Evolutionary conservation across 305 asterid species (phyloP).

Genomic region (Striga hermonthica): DNA sequence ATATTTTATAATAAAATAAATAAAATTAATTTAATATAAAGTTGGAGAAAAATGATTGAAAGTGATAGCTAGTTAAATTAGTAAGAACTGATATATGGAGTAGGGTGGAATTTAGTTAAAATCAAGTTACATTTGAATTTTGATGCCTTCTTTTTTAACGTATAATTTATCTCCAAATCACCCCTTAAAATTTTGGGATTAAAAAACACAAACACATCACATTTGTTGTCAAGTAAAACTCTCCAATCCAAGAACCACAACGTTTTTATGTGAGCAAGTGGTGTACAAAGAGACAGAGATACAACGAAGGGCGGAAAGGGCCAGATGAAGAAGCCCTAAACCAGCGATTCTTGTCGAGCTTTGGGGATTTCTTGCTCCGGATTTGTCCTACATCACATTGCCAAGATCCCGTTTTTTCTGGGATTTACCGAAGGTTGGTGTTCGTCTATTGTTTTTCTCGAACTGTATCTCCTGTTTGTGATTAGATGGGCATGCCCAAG

Average conservation of each 20-base stretch:
- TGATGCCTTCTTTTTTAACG: no score
- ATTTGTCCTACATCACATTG: slow-evolving; percentile 33
- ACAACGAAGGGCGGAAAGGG: slow-evolving; percentile 8
- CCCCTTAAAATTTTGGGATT: no score
- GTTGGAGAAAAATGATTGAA: no score
- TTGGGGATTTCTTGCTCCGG: slow-evolving; percentile 23
- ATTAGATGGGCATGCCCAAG: slow-evolving; percentile 17
- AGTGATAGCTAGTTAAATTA: no score
- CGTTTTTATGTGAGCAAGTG: slow-evolving; percentile 2
- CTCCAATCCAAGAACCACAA: neutral
- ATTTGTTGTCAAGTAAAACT: slow-evolving; percentile 4
- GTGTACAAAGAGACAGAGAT: slow-evolving; percentile 1
- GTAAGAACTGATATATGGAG: no score
- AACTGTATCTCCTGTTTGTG: slow-evolving; percentile 8
- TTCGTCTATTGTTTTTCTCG: slow-evolving; percentile 27
- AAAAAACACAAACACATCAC: neutral
- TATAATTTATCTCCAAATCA: no score
- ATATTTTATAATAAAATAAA: no score
- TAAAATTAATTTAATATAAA: no score
- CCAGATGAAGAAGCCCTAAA: slow-evolving; percentile 37
- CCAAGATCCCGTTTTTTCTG: slow-evolving; percentile 35
- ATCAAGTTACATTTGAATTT: no score
- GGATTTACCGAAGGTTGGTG: slow-evolving; percentile 33
- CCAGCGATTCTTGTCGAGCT: slow-evolving; percentile 17
- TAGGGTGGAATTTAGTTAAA: no score